Base-by-base conservation (phyloP, 2,329 filamentous ascomycete genomes). In the Emergomyces pasteurianus region DNA sequence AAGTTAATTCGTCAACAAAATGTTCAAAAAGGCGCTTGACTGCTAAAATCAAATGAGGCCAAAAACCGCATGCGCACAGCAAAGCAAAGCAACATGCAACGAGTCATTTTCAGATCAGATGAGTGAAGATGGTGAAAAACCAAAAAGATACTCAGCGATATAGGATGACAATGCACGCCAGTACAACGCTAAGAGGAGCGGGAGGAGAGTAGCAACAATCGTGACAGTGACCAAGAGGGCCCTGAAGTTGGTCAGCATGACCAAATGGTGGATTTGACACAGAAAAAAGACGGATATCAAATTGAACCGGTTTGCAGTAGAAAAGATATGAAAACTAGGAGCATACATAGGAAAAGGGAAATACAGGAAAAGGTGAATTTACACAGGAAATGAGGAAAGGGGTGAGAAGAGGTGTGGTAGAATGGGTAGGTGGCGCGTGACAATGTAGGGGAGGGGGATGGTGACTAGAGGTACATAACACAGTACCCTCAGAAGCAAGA, bases 231-330 rank as follows among this genome's bases (percentile, higher is more conserved):
- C 72, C 63, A 70, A 68, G 63, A 67, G 63, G 60, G 64, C 64
- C 68, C 71, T 74, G 71, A 63, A 62, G 67, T 65, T 65, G 64
- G 67, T 72, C 67, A 72, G 69, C 67, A 65, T 64, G 64, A 64
- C 63, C 60, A 34, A 23, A 42, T 28, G 52, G 31, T 49, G 43
- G 36, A 38, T 60, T 42, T 31, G 31, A 46, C 16, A 34, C 21
- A 34, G 38, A 57, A 62, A 62, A 52, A 14, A 55, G 28, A 46
- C 21, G 46, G 49, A 57, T 58, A 64, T 55, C 26, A 61, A 47
- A 59, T 59, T 59, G 34, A 23, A 28, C 14, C 26, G 28, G 5
- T 26, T 58, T 58, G 47, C 60, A 59, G 58, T 50, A 59, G 56
- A 62, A 38, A n/a, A 53, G 18, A 23, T 14, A 47, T 47, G n/a